Base-by-base conservation (phyloP, 495 filamentous ascomycete genomes). In the Pyrenula massariospora region DNA sequence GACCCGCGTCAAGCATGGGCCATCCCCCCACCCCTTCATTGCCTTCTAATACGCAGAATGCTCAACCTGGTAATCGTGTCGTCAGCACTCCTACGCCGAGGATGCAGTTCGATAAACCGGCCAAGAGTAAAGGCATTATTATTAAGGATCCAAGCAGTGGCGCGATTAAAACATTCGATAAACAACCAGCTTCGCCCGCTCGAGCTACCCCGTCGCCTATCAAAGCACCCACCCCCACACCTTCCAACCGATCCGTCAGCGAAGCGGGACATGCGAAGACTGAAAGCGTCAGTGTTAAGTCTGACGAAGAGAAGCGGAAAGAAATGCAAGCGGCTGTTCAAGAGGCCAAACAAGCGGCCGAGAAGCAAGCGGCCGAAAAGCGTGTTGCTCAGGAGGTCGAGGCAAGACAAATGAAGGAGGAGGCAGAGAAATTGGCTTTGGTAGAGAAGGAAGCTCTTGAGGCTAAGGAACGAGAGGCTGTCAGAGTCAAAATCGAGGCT, bases 131-230 rank as follows among this genome's bases (percentile, higher is more conserved):
- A 61, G 75, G 83, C 1, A 84, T 95, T 52, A 73, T 82, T 47
- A 94, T 96, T 73, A 91, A 87, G 73, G 84, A 89, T 58, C 75
- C 86, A 1, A 75, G 82, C 49, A 90, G 87, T 55, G 86, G 88
- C 65, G 79, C 65, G 20, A 70, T 85, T 23, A 77, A 77, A 61
- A 77, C 72, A 20, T 83, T 85, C 58, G 73, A 77, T 60, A 83
- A 81, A 70, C 64, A 63, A 63, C 70, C 72, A 24, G 75, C 77
- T 1, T 80, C 80, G 20, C 81, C 81, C 22, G 76, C 79, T 48
- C 76, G 75, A 50, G 71, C 71, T 20, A 78, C 77, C 58, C 77
- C 73, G 52, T 77, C 79, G 31, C 82, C 82, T 0, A 77, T 83
- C 24, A 83, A 86, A 58, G 76, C 81, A 19, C 74, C 81, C 12